These are phyloP conservation scores for Trichoderma simmonsii DNA, from an alignment of 2,329 filamentous ascomycete genomes.

Conservation along the genomic window DNA sequence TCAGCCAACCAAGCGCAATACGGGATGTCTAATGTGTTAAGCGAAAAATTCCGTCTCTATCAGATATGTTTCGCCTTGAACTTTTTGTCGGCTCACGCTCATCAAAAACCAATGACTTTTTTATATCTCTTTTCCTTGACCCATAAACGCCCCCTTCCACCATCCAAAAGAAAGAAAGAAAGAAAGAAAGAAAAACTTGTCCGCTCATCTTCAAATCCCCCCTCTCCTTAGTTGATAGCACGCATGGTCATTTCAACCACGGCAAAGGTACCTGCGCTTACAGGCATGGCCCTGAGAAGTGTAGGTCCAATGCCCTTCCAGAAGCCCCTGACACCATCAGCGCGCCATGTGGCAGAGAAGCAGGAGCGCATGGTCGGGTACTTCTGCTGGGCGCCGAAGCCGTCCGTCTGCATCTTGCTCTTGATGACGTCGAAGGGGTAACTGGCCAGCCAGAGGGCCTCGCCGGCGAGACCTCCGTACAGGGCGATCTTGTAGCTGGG, in stretches of 20 bases:
- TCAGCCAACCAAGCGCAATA: neutral
- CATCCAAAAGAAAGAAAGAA: neutral
- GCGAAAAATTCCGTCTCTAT: neutral
- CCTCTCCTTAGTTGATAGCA: conserved; percentile 46
- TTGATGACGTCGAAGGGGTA: conserved; percentile 98
- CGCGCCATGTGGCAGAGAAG: conserved; percentile 76
- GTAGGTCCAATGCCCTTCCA: conserved; percentile 94
- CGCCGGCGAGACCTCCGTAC: conserved; percentile 90
- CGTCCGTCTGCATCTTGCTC: conserved; percentile 99
- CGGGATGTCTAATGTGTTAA: neutral
- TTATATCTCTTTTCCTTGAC: neutral
- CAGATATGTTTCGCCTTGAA: neutral
- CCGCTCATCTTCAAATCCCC: neutral
- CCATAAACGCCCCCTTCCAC: conserved; percentile 8
- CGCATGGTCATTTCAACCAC: conserved; percentile 69
- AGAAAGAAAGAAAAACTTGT: neutral
- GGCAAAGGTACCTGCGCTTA: conserved; percentile 95
- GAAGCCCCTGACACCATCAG: conserved; percentile 78
- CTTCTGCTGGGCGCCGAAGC: conserved; percentile 68
- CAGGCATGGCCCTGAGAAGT: conserved; percentile 90
- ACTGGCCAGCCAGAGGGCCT: conserved; percentile 87
- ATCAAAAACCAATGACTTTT: neutral
- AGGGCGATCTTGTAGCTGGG: conserved; percentile 81
- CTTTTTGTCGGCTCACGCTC: neutral
- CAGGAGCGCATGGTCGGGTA: conserved; percentile 86